Evolutionary conservation across 2,329 filamentous ascomycete genomes (phyloP).

Genomic region (Lanzia echinophila): DNA sequence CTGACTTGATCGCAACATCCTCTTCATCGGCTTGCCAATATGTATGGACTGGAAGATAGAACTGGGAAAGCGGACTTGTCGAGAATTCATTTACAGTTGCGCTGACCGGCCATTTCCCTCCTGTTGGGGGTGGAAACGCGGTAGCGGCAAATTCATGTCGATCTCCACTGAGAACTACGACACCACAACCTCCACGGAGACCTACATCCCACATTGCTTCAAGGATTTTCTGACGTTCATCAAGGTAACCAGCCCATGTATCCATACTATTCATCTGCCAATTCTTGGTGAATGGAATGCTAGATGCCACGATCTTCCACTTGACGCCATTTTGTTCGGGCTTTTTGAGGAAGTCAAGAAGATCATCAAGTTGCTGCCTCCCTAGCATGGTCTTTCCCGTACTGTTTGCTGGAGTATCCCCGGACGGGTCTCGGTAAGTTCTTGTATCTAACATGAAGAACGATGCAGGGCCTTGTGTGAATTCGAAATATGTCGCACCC

Average conservation of each 20-base stretch:
- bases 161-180: slow-evolving; percentile 83
- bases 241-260: slow-evolving; percentile 89
- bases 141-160: slow-evolving; percentile 97
- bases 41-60: slow-evolving; percentile 78
- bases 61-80: slow-evolving; percentile 86
- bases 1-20: slow-evolving; percentile 78
- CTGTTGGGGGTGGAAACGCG: slow-evolving; percentile 57
- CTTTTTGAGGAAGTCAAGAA: slow-evolving; percentile 68
- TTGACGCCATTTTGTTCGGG: slow-evolving; percentile 70
- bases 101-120: slow-evolving; percentile 54
- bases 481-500: slow-evolving; percentile 78
- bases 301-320: slow-evolving; percentile 91
- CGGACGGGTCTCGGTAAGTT: slow-evolving; percentile 69
- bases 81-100: slow-evolving; percentile 83
- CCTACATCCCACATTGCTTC: slow-evolving; percentile 90
- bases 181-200: slow-evolving; percentile 60
- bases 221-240: slow-evolving; percentile 70
- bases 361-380: slow-evolving; percentile 65
- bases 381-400: slow-evolving; percentile 83
- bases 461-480: slow-evolving; percentile 80
- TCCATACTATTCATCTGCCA: slow-evolving; percentile 80
- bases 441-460: slow-evolving; percentile 96
- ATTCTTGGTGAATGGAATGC: slow-evolving; percentile 95
- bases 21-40: slow-evolving; percentile 76
- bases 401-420: slow-evolving; percentile 51